Evolutionary conservation across 2,329 filamentous ascomycete species (phyloP), one percentile per base, ranked within the genome.

Genomic region (Colletotrichum caudatum): DNA sequence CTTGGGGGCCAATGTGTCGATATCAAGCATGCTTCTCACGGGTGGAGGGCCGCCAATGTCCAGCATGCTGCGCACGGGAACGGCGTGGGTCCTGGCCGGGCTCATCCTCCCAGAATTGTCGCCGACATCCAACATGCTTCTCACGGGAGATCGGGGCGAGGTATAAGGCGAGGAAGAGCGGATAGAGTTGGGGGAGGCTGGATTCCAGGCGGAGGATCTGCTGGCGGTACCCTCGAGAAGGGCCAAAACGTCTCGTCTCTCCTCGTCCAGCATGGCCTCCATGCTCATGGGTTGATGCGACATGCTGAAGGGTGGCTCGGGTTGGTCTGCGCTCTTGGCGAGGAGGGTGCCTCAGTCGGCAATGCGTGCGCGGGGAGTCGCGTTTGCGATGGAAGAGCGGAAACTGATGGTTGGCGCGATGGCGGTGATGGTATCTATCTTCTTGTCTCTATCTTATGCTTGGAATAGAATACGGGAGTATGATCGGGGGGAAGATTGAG

Each of bases 261-360:
- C 93, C 84, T 94, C 91, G 78, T 94, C 93, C 74, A 94, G 85
- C 75, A 91, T 89, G 60, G 91, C 89, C 82, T 94, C 93, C 77
- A 95, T 89, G 77, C 92, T 94, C 91, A 94, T 94, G 26, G 84
- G 83, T 62, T 82, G 81, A 61, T 74, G 77, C 59, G 79, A 74
- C 81, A 82, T 82, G 69, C 37, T 76, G 77, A 29, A 60, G 9
- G 39, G 20, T 14, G 53, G 53, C 46, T 41, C 9, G 12, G 9
- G 29, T 4, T 12, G 37, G 18, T 1, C 29, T 64, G 53, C 54
- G 59, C 37, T 39, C 18, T 64, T 48, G 51, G 58, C 53, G 20
- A 39, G n/a, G 48, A 20, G 39, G 63, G 29, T 46, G 53, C 39
- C 48, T 60, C 51, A 16, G 50, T 70, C 33, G 48, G 54, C 23